phyloP scores from a whole-genome alignment of 2,329 filamentous ascomycete genomes.

The Tympanopsis confertula region DNA sequence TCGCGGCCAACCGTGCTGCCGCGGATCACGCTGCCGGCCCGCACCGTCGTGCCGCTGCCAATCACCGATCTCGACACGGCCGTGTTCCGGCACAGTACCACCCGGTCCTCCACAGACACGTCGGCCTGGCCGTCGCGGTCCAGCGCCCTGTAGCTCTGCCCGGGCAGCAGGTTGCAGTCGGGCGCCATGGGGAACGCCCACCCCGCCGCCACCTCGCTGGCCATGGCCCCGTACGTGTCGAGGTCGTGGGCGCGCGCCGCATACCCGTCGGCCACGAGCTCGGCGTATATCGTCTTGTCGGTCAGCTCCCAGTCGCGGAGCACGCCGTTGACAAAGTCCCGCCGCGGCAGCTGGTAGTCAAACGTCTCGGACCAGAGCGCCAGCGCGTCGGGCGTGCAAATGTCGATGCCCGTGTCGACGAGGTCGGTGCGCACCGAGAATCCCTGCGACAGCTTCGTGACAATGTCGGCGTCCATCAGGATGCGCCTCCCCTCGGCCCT shows the following conservation, averaged over 20 bases:
- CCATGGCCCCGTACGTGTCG: slow-evolving; percentile 80
- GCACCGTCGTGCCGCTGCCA: slow-evolving; percentile 65
- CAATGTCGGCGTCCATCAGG: slow-evolving; percentile 67
- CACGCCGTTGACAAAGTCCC: slow-evolving; percentile 82
- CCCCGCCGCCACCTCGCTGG: slow-evolving; percentile 70
- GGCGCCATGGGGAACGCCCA: slow-evolving; percentile 86
- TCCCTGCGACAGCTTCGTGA: slow-evolving; percentile 54
- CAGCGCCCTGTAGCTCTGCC: slow-evolving; percentile 63
- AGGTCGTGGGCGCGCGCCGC: slow-evolving; percentile 77
- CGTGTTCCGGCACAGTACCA: slow-evolving; percentile 61
- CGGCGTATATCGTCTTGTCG: slow-evolving; percentile 84
- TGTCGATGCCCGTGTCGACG: slow-evolving; percentile 90
- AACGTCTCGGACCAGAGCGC: slow-evolving; percentile 96
- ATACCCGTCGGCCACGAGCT: slow-evolving; percentile 74
- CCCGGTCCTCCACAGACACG: slow-evolving; percentile 69
- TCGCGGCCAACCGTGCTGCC: slow-evolving; percentile 74
- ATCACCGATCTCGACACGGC: slow-evolving; percentile 64
- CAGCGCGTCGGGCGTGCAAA: slow-evolving; percentile 90
- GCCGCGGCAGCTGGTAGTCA: slow-evolving; percentile 81
- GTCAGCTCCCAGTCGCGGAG: slow-evolving; percentile 95
- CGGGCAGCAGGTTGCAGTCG: slow-evolving; percentile 72
- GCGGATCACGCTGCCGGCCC: slow-evolving; percentile 55
- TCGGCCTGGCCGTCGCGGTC: slow-evolving; percentile 39
- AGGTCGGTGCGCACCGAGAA: slow-evolving; percentile 78
- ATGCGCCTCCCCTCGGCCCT: slow-evolving; percentile 6